Percentiles rank a stretch among this genome's conserved stretches.
Evolutionary conservation across 2,329 filamentous ascomycete genomes (phyloP).

Genomic region (Fusarium marasasianum): DNA sequence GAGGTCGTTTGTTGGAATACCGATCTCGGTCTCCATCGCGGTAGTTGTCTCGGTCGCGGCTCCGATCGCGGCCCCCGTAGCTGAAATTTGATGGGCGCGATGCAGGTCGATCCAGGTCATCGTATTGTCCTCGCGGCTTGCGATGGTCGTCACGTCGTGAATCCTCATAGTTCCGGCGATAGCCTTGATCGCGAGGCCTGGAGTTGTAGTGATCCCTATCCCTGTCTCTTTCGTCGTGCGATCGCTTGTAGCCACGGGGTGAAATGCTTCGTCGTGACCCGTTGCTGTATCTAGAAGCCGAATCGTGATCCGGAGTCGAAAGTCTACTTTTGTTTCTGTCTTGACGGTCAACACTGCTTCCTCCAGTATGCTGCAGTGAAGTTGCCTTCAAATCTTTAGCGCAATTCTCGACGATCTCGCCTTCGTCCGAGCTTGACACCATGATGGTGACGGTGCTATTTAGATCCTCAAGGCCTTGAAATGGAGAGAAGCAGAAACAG

Average conservation of each 20-base stretch:
- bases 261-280: constrained; percentile 63
- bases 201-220: constrained; percentile 57
- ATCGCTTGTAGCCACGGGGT: constrained; percentile 73
- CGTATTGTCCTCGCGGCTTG: constrained; percentile 61
- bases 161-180: constrained; percentile 71
- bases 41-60: constrained; percentile 44
- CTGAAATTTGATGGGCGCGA: constrained; percentile 54
- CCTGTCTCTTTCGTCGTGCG: constrained; percentile 68
- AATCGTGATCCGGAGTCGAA: constrained; percentile 66
- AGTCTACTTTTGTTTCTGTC: constrained; percentile 78
- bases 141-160: constrained; percentile 57
- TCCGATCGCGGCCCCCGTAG: constrained; percentile 61
- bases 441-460: constrained; percentile 45
- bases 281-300: constrained; percentile 54
- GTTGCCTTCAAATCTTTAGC: constrained; percentile 80
- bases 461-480: constrained; percentile 33
- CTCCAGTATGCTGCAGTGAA: constrained; percentile 79
- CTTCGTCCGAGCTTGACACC: constrained; percentile 78
- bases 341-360: constrained; percentile 90
- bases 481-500: constrained; percentile 38
- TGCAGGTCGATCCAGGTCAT: constrained; percentile 64
- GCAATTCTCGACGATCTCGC: constrained; percentile 83
- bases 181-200: constrained; percentile 56
- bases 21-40: constrained; percentile 58
- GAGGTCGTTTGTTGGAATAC: constrained; percentile 62